Evolutionary conservation across 768 basidiomycete genomes (phyloP).

Genomic region (Tulasnella sp.): DNA sequence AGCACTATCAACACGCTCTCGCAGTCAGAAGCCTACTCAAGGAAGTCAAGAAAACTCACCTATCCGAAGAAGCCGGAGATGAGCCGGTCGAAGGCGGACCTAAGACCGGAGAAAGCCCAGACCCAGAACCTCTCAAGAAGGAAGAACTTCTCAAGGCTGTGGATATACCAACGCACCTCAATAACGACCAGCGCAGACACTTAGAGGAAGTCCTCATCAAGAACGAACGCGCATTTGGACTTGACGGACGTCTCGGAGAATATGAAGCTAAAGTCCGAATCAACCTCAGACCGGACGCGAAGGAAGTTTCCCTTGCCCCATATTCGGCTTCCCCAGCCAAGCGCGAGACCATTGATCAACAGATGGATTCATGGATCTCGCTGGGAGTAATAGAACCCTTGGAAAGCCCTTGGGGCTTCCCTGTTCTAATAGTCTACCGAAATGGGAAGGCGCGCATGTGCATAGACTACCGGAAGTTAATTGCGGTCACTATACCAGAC

Average conservation of each 20-base stretch:
- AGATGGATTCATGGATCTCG: slow-evolving; percentile 39
- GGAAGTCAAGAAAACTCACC: not conserved
- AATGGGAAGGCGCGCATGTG: slow-evolving; percentile 42
- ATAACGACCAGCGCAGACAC: not conserved
- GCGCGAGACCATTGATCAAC: slow-evolving; percentile 37
- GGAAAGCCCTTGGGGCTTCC: slow-evolving; percentile 42
- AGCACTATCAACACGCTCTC: not conserved
- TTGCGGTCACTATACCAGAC: too few species aligned
- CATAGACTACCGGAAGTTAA: slow-evolving; percentile 27
- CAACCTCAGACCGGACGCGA: slow-evolving; percentile 33
- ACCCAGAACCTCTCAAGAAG: slow-evolving; percentile 24
- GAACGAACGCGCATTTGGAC: slow-evolving; percentile 37
- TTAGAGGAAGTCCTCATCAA: slow-evolving; percentile 33
- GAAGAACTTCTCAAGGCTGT: slow-evolving; percentile 29
- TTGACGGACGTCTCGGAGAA: slow-evolving; percentile 39
- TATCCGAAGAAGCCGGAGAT: slow-evolving; percentile 24
- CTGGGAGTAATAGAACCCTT: slow-evolving; percentile 44
- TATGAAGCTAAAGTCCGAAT: slow-evolving; percentile 36
- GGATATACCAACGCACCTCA: slow-evolving; percentile 33
- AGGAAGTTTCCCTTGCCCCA: slow-evolving; percentile 34
- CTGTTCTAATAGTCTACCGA: slow-evolving; percentile 40
- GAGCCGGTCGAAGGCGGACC: slow-evolving; percentile 37
- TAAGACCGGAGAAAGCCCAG: slow-evolving; percentile 37
- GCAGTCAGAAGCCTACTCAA: not conserved
- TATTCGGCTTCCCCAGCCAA: slow-evolving; percentile 35